Evolutionary conservation across 129 eudicot species (phyloP), one percentile per base, ranked within the genome.

Genomic region (Artemisia annua): DNA sequence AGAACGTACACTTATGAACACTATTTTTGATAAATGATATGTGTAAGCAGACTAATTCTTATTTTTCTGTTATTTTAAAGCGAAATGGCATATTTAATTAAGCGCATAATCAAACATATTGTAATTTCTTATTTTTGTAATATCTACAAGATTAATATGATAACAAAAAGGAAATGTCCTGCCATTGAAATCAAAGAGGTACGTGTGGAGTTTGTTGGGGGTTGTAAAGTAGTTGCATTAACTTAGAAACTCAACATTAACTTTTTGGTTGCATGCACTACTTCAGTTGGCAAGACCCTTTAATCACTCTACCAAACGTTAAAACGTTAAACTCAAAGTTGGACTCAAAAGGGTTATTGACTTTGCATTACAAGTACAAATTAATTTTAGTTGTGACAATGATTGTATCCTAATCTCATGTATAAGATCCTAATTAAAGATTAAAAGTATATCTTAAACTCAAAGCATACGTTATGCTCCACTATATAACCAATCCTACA

Each of bases 231-330:
- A 18, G 79, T 52, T 74, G 72, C 79, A 78, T 78, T 71, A 78
- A 78, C 82, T 78, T 78, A 56, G 50, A 66, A 72, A 78, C 64
- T 78, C 73, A 78, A 70, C 82, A 78, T 78, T 55, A 71, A 78
- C 82, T 78, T 78, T 39, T 78, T 78, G 66, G 78, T 71, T 71
- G 78, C 82, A 71, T 78, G 78, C 78, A 64, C 61, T 64, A 78
- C 78, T 78, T 71, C 76, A 78, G 75, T 76, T 58, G 80, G 75
- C 75, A 67, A 76, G 63, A 76, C 66, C 78, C 79, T 46, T 58
- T 76, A 76, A 72, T 70, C 78, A 65, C 79, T 49, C 78, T 75
- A 81, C 88, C 86, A 78, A 83, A 80, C 86, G 66, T 39, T 49
- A 57, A 52, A 46, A 75, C 55, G 79, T 54, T 62, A 55, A 70